A percentile compares a stretch with the other conserved stretches of the same genome.
phyloP scores from a whole-genome alignment of 202 grass and related monocot species.

The Digitaria exilis region DNA sequence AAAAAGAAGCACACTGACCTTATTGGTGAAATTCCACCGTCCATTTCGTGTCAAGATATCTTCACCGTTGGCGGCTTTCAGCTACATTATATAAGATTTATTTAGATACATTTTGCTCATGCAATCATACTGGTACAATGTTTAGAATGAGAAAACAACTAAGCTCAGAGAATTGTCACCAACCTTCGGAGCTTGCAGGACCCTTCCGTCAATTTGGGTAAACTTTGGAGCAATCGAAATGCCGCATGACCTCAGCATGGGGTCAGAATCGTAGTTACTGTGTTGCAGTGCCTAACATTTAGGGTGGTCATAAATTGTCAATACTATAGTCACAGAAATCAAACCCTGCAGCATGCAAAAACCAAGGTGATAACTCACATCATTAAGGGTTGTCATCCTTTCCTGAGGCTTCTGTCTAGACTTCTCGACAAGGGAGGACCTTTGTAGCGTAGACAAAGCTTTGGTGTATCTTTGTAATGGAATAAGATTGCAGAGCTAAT shows the following conservation, averaged over 20 bases:
- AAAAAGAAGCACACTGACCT: slow-evolving; percentile 46
- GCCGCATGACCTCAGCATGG: slow-evolving; percentile 68
- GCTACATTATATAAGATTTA: slow-evolving; percentile 40
- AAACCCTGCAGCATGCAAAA: slow-evolving; percentile 15
- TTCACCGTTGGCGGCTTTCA: slow-evolving; percentile 64
- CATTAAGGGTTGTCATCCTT: slow-evolving; percentile 59
- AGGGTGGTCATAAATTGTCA: slow-evolving; percentile 11
- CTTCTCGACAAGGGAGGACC: slow-evolving; percentile 67
- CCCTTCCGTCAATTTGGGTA: slow-evolving; percentile 75
- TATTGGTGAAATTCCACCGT: slow-evolving; percentile 85
- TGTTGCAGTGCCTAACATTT: slow-evolving; percentile 54
- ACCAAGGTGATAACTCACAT: slow-evolving; percentile 41
- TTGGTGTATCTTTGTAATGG: slow-evolving; percentile 77
- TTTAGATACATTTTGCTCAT: slow-evolving; percentile 8
- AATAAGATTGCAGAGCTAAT: slow-evolving; percentile 58
- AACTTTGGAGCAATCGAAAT: slow-evolving; percentile 62
- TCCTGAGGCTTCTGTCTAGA: slow-evolving; percentile 78
- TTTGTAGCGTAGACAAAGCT: slow-evolving; percentile 60
- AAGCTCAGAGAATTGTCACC: slow-evolving; percentile 3
- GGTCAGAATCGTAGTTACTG: slow-evolving; percentile 68
- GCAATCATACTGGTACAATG: neutral
- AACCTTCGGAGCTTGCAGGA: slow-evolving; percentile 78
- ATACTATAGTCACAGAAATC: neutral
- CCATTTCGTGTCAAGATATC: slow-evolving; percentile 67
- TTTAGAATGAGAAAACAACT: neutral